Evolutionary conservation across 2,329 filamentous ascomycete genomes (phyloP).

Genomic region (Colletotrichum phormii): DNA sequence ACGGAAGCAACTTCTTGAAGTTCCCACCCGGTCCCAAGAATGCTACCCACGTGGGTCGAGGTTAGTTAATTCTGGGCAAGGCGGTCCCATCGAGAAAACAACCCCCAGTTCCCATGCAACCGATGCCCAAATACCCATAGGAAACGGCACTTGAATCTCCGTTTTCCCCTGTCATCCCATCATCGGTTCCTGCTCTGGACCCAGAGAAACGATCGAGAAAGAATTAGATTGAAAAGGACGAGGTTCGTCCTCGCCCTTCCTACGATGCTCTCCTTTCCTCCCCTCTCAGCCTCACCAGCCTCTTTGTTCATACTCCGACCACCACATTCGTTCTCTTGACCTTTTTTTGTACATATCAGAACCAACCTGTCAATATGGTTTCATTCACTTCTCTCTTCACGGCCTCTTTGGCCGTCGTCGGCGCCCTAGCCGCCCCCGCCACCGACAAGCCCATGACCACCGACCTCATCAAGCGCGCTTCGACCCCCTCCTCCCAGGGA

Average conservation of each 20-base stretch:
- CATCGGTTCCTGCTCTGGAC: neutral
- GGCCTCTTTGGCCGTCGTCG: slow-evolving; percentile 29
- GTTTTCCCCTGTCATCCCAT: slow-evolving; percentile 11
- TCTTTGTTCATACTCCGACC: slow-evolving; percentile 10
- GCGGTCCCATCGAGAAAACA: neutral
- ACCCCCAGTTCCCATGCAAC: slow-evolving; percentile 1
- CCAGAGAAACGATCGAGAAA: neutral
- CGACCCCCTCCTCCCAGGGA: slow-evolving; percentile 42
- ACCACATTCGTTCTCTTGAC: slow-evolving; percentile 9
- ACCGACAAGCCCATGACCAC: slow-evolving; percentile 12
- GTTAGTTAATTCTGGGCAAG: slow-evolving; percentile 23
- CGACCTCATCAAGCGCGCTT: slow-evolving; percentile 29
- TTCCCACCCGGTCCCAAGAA: neutral
- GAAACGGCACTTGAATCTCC: slow-evolving; percentile 29
- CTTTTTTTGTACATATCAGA: slow-evolving; percentile 16
- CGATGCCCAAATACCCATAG: slow-evolving; percentile 7
- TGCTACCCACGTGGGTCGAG: slow-evolving; percentile 11
- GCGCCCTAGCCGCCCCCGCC: slow-evolving; percentile 30
- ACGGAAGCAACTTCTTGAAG: neutral
- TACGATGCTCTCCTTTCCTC: neutral
- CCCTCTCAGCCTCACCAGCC: slow-evolving; percentile 2
- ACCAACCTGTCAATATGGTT: slow-evolving; percentile 12
- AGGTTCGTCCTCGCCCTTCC: neutral
- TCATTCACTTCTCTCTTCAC: slow-evolving; percentile 33
- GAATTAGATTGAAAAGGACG: slow-evolving; percentile 10